Evolutionary conservation across 2,329 filamentous ascomycete species (phyloP).

Genomic region (Periglandula ipomoeae): DNA sequence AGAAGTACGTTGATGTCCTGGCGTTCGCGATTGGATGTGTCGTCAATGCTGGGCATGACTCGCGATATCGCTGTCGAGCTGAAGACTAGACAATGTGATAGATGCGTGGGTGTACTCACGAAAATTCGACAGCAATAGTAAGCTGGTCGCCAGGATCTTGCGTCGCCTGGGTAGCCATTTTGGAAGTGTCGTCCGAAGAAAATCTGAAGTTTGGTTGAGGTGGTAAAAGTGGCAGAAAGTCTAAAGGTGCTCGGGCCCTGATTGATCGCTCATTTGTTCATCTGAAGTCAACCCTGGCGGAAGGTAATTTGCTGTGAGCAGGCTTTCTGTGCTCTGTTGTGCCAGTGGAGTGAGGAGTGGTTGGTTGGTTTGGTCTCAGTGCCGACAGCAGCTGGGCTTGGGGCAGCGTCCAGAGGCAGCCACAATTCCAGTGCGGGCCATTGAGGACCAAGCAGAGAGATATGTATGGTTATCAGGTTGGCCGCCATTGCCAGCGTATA

Average conservation of each 20-base stretch:
- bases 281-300: background rate
- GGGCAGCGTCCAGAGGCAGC: too few species aligned
- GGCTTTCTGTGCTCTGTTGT: background rate
- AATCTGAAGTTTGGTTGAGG: background rate
- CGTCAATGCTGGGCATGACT: background rate
- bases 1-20: background rate
- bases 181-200: background rate
- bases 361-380: too few species aligned
- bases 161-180: background rate
- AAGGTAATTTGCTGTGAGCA: background rate
- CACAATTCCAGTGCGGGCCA: too few species aligned
- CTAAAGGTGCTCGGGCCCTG: background rate
- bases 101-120: conserved; percentile 25
- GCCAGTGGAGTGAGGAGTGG: too few species aligned
- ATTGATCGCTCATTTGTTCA: background rate
- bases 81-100: background rate
- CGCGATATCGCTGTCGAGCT: background rate
- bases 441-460: too few species aligned
- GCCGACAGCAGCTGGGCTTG: too few species aligned
- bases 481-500: too few species aligned
- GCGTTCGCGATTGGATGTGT: conserved; percentile 1
- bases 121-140: conserved; percentile 64
- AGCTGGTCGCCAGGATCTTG: conserved; percentile 25
- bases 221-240: background rate
- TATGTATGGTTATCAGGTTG: too few species aligned